A percentile compares a stretch with the other conserved stretches of the same genome.
Evolutionary conservation across 2,329 filamentous ascomycete genomes (phyloP).

Genomic region (Coniochaeta prunicola): DNA sequence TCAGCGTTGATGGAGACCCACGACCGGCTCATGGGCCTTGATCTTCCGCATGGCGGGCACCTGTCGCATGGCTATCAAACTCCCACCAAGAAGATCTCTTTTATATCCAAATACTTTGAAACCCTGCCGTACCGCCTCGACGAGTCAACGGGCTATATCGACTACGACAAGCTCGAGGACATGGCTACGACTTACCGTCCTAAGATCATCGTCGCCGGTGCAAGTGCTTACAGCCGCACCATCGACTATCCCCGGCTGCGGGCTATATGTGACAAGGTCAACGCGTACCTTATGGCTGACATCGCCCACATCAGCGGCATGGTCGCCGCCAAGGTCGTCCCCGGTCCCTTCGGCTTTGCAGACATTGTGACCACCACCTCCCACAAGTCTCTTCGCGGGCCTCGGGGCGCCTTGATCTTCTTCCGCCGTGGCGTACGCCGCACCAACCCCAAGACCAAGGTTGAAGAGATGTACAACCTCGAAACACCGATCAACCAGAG

Average conservation of each 20-base stretch:
- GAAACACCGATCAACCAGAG: constrained; percentile 92
- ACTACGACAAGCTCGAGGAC: constrained; percentile 88
- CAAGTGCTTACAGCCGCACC: constrained; percentile 89
- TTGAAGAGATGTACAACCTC: constrained; percentile 81
- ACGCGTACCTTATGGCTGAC: constrained; percentile 88
- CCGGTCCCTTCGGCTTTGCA: constrained; percentile 79
- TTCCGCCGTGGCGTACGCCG: constrained; percentile 87
- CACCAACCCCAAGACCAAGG: constrained; percentile 77
- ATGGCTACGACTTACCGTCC: constrained; percentile 84
- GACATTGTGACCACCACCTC: constrained; percentile 97
- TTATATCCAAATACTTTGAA: constrained; percentile 98
- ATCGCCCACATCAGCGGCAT: constrained; percentile 97
- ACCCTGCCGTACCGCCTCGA: constrained; percentile 91
- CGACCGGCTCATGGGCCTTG: constrained; percentile 93
- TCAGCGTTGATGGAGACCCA: constrained; percentile 88
- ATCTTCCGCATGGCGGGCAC: constrained; percentile 93
- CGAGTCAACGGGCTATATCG: constrained; percentile 85
- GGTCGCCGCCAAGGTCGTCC: constrained; percentile 84
- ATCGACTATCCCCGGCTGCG: constrained; percentile 95
- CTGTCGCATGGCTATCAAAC: constrained; percentile 97
- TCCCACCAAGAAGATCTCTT: constrained; percentile 90
- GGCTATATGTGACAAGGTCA: constrained; percentile 81
- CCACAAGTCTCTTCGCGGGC: constrained; percentile 94
- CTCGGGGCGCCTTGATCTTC: constrained; percentile 96
- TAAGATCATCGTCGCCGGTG: constrained; percentile 91